These are phyloP conservation scores for Flaveria brownii DNA, from an alignment of 129 eudicot species.

Conservation along the genomic window DNA sequence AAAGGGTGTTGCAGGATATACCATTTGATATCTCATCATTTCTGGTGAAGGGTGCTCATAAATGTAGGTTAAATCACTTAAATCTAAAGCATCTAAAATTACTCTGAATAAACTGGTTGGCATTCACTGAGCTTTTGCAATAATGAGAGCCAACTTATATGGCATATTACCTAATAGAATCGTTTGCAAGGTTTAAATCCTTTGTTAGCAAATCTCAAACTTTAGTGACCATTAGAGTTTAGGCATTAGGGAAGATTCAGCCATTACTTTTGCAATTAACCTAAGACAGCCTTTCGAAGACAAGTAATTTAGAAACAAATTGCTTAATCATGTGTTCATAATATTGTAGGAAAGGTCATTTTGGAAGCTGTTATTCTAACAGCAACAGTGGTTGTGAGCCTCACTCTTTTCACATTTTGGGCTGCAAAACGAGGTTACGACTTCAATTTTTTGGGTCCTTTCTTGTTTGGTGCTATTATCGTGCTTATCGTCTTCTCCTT, in stretches of 20 bases:
- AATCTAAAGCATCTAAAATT: too few relatives aligned
- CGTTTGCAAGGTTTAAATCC: not conserved
- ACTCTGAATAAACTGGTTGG: not conserved
- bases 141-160: not conserved
- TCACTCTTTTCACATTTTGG: constrained; percentile 87
- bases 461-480: constrained; percentile 71
- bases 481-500: constrained; percentile 62
- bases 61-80: too few relatives aligned
- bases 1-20: constrained; percentile 6
- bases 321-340: not conserved
- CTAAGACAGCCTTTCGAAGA: not conserved
- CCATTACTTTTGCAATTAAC: not conserved
- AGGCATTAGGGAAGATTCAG: not conserved
- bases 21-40: not conserved
- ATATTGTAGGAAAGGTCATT: constrained; percentile 61
- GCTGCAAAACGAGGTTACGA: constrained; percentile 83
- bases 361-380: constrained; percentile 74
- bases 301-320: not conserved
- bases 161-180: not conserved
- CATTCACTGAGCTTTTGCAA: not conserved
- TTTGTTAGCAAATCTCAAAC: not conserved
- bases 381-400: constrained; percentile 67
- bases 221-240: not conserved
- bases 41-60: too few relatives aligned
- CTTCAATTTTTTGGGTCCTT: constrained; percentile 80